Percentiles rank a stretch among this genome's conserved stretches.
These are phyloP conservation scores for Lasiodiplodia gonubiensis DNA, from an alignment of 2,329 filamentous ascomycete species.

Conservation along the genomic window DNA sequence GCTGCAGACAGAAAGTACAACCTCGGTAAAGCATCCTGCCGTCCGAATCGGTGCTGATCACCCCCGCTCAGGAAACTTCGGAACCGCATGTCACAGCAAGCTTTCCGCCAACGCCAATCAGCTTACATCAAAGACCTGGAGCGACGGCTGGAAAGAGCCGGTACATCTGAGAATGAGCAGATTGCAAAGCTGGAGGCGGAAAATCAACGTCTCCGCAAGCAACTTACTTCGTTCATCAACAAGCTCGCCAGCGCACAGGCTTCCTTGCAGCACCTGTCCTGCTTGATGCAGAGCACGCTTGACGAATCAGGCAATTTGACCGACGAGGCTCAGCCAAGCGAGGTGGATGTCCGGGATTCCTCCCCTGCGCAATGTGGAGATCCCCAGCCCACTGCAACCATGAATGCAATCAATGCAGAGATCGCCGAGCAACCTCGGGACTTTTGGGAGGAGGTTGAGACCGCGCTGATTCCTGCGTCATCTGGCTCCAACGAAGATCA, in stretches of 20 bases:
- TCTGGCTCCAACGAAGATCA: background rate
- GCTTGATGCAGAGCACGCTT: background rate
- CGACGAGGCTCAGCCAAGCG: no score
- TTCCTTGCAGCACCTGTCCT: background rate
- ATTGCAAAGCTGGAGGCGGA: background rate
- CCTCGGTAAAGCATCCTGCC: no score
- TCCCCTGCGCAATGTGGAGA: background rate
- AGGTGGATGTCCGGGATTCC: background rate
- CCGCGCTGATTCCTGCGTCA: background rate
- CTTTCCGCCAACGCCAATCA: background rate
- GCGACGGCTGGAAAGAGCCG: background rate
- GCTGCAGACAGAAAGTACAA: background rate
- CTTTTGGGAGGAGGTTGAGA: background rate
- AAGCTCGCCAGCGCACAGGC: background rate
- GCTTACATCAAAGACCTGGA: conserved; percentile 4
- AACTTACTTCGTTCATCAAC: background rate
- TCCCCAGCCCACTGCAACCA: background rate
- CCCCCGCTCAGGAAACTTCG: background rate
- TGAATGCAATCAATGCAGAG: background rate
- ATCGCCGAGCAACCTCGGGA: background rate
- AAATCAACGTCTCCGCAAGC: background rate
- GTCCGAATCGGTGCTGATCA: background rate
- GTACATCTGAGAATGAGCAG: background rate
- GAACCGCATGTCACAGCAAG: conserved; percentile 1
- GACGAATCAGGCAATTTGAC: background rate